These are phyloP conservation scores for Aristolochia contorta DNA, from an alignment of 164 flowering plant species.

Conservation along the genomic window DNA sequence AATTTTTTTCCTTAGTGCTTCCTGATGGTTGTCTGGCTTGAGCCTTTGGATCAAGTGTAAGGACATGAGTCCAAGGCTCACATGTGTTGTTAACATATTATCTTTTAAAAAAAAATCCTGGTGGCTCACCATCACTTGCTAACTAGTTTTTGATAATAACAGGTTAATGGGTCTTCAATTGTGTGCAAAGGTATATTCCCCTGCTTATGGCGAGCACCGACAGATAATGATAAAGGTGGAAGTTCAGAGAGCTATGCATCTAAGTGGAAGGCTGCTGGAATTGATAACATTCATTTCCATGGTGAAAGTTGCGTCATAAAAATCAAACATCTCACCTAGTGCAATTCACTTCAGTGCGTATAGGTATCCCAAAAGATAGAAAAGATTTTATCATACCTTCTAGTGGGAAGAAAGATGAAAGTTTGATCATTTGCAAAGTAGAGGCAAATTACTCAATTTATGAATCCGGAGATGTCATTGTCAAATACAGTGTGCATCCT, in stretches of 20 bases:
- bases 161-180: slow-evolving; percentile 66
- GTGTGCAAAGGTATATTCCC: slow-evolving; percentile 66
- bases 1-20: not conserved
- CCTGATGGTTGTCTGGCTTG: not conserved
- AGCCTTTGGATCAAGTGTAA: too few species aligned
- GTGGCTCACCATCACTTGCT: not conserved
- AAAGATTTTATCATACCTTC: slow-evolving; percentile 14
- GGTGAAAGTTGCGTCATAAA: slow-evolving; percentile 52
- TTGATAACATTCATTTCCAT: slow-evolving; percentile 40
- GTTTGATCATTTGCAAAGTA: slow-evolving; percentile 28
- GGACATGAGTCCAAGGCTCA: too few species aligned
- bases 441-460: slow-evolving; percentile 49
- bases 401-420: slow-evolving; percentile 8
- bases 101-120: too few species aligned
- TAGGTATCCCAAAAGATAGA: slow-evolving; percentile 29
- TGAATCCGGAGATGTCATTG: slow-evolving; percentile 74
- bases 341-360: slow-evolving; percentile 35
- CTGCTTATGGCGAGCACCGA: slow-evolving; percentile 97
- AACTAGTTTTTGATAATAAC: slow-evolving; percentile 7
- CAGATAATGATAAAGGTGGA: slow-evolving; percentile 96
- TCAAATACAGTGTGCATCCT: slow-evolving; percentile 59
- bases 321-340: slow-evolving; percentile 31
- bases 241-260: slow-evolving; percentile 50
- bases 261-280: slow-evolving; percentile 62
- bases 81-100: too few species aligned